Evolutionary conservation across 2,329 filamentous ascomycete genomes (phyloP).

Genomic region (Pseudogymnoascus sp.): DNA sequence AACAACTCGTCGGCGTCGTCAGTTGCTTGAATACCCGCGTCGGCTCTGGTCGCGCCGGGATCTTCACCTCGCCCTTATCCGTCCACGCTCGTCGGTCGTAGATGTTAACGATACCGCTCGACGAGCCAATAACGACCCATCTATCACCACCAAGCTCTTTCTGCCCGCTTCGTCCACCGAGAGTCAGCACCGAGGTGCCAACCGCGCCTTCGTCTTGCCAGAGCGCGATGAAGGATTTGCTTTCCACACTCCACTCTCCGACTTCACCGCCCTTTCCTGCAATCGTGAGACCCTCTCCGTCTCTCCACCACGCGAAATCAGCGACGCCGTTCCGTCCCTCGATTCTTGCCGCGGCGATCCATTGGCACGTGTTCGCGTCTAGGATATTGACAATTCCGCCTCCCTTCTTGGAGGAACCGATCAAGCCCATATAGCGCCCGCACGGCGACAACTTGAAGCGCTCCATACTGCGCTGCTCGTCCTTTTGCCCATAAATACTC

Average conservation of each 20-base stretch:
- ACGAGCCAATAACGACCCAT: slow-evolving; percentile 83
- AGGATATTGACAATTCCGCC: slow-evolving; percentile 84
- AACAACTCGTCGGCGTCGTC: slow-evolving; percentile 70
- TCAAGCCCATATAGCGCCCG: slow-evolving; percentile 75
- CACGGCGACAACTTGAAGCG: slow-evolving; percentile 79
- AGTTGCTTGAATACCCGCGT: slow-evolving; percentile 72
- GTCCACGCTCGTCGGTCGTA: slow-evolving; percentile 61
- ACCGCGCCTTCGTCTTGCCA: slow-evolving; percentile 90
- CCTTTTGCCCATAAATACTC: slow-evolving; percentile 62
- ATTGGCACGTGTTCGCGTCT: slow-evolving; percentile 72
- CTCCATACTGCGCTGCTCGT: slow-evolving; percentile 87
- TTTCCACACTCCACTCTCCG: slow-evolving; percentile 72
- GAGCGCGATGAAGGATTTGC: slow-evolving; percentile 61
- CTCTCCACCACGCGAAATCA: slow-evolving; percentile 88
- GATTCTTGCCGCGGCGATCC: slow-evolving; percentile 73
- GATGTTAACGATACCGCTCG: slow-evolving; percentile 81
- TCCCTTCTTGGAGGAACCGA: slow-evolving; percentile 72
- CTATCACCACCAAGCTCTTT: slow-evolving; percentile 63
- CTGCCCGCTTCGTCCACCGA: slow-evolving; percentile 62
- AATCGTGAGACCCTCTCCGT: slow-evolving; percentile 72
- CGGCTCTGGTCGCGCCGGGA: slow-evolving; percentile 64
- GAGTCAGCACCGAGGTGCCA: slow-evolving; percentile 69
- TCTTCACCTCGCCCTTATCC: slow-evolving; percentile 33
- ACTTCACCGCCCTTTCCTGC: slow-evolving; percentile 81
- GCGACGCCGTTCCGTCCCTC: slow-evolving; percentile 77